Conservation (phyloP, 306 rosid species). For the Vigna mungo region DNA sequence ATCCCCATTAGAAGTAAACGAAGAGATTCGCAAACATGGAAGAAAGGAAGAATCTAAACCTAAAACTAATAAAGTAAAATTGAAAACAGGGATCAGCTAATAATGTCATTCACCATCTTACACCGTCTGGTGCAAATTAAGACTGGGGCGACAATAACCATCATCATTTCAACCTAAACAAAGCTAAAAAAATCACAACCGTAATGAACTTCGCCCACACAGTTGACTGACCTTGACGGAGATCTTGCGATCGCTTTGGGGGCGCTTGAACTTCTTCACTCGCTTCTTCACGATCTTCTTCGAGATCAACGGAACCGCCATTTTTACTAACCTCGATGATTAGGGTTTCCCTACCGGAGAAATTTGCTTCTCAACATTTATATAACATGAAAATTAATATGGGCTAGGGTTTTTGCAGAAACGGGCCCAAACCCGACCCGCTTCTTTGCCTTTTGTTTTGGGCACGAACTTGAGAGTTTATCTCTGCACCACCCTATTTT, state of each 20-base stretch:
- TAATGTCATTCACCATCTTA: slow-evolving; percentile 75
- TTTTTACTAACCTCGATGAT: not conserved
- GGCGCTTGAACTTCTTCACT: slow-evolving; percentile 78
- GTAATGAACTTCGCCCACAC: not conserved
- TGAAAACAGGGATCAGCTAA: slow-evolving; percentile 57
- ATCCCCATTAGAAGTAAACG: not conserved
- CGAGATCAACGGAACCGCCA: slow-evolving; percentile 80
- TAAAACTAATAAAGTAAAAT: not conserved
- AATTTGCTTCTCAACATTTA: not conserved
- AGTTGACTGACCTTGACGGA: slow-evolving; percentile 68
- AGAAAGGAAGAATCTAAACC: not conserved
- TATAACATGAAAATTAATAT: not conserved
- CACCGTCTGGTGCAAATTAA: slow-evolving; percentile 67
- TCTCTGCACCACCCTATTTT: no score
- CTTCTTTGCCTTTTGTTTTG: no score
- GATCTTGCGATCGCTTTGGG: slow-evolving; percentile 86
- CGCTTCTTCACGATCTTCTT: slow-evolving; percentile 84
- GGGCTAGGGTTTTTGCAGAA: not conserved
- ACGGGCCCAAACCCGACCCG: not conserved
- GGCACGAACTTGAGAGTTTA: no score
- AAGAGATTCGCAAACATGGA: not conserved
- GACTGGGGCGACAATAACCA: slow-evolving; percentile 87
- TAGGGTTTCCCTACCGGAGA: not conserved
- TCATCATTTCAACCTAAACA: slow-evolving; percentile 45
- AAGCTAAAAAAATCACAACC: not conserved